Base-by-base conservation (phyloP, 768 basidiomycete genomes). In the Lyophyllum semitale region DNA sequence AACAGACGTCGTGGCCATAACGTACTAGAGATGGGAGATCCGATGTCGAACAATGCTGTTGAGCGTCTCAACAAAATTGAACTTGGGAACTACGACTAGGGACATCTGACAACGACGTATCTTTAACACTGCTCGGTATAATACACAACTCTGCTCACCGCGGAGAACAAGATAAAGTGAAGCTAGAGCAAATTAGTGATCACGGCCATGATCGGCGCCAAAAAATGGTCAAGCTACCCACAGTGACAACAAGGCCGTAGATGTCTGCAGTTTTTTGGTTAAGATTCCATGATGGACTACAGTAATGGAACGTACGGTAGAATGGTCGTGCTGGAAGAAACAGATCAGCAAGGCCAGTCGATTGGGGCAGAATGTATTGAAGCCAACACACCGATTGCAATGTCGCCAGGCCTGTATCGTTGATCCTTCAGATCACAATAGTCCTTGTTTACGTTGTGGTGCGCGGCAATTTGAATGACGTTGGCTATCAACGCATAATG, bases 211-310 rank as follows among this genome's bases (percentile, higher is more conserved):
- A n/a, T n/a, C n/a, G n/a, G n/a, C n/a, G n/a, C n/a, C n/a, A n/a
- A n/a, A n/a, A n/a, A 5, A 37, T n/a, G 15, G 20, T 49, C 46
- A 27, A 44, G 40, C 27, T 18, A 37, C 29, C 27, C 1, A 84
- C 80, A 66, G 80, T 83, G 54, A 85, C 77, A 18, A 86, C 78
- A 22, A 88, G 66, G 15, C 87, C 87, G 65, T 87, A 89, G 8
- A 88, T 87, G 61, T 89, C 87, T 77, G 42, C 22, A 26, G 26
- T 20, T 13, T 9, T 15, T 44, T 29, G 20, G 33, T 44, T n/a
- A 3, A 25, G 33, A 44, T 35, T 22, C 35, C 40, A 13, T 9
- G 8, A 25, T 49, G 29, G n/a, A 43, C 2, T 2, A 30, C 1
- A 43, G n/a, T 35, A 35, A 9, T 32, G 40, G 4, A 40, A 68